phyloP scores from a whole-genome alignment of 2,329 filamentous ascomycete species.

The Alternaria sp. region DNA sequence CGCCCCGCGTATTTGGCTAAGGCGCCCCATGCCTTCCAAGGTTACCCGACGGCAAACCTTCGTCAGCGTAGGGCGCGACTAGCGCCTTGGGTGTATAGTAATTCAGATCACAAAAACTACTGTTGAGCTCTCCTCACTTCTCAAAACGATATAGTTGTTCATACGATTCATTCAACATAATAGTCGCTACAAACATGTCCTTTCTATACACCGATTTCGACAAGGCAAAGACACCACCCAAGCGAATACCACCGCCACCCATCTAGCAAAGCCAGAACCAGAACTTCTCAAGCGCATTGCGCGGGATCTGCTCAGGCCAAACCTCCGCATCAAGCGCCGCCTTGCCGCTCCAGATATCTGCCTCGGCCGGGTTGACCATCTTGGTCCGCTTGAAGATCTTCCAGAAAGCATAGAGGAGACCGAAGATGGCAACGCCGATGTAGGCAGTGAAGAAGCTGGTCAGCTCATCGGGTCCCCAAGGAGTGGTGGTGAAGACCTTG shows the following conservation, averaged over 20 bases:
- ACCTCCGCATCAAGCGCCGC: conserved; percentile 54
- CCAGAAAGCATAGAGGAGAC: conserved; percentile 64
- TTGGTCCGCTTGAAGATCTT: conserved; percentile 70
- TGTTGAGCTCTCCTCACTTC: not conserved
- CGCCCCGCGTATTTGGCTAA: not conserved
- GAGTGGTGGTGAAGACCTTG: conserved; percentile 61
- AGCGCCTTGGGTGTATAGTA: not conserved
- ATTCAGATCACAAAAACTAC: not conserved
- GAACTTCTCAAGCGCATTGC: conserved; percentile 54
- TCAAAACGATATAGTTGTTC: not conserved
- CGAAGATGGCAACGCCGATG: conserved; percentile 51
- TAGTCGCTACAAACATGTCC: not conserved
- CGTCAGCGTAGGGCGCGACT: not conserved
- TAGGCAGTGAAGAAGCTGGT: conserved; percentile 60
- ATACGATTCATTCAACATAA: not conserved
- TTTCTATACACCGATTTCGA: not conserved
- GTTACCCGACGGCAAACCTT: not conserved
- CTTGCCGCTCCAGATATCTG: conserved; percentile 57
- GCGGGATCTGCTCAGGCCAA: conserved; percentile 53
- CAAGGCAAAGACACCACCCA: not conserved
- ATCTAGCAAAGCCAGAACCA: conserved; percentile 57
- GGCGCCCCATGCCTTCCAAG: not conserved
- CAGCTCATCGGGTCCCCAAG: conserved; percentile 47
- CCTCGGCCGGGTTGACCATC: conserved; percentile 49
- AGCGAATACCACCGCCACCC: not conserved